Evolutionary conservation across 169 alveolate species (phyloP).

Genomic region (Plasmodium blacklocki): DNA sequence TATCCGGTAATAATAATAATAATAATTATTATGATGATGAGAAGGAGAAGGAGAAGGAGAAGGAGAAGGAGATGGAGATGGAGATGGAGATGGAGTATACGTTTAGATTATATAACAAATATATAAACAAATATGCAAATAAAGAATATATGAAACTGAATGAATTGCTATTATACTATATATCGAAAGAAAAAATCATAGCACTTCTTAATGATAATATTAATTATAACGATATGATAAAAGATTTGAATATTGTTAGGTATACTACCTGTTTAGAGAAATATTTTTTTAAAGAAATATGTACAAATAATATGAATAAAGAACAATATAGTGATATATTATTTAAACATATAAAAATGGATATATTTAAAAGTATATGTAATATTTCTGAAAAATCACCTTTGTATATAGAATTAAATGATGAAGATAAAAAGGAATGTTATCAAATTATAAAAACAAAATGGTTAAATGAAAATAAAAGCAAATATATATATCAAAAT

Average conservation of each 20-base stretch:
- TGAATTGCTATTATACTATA: constrained; percentile 29
- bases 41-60: background rate
- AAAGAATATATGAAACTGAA: constrained; percentile 35
- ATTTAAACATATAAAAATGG: background rate
- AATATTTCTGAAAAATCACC: background rate
- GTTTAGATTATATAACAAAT: constrained; percentile 8
- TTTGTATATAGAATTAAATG: background rate
- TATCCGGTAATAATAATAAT: background rate
- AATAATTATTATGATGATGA: no score
- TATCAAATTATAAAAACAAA: background rate
- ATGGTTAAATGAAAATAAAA: background rate
- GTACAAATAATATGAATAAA: background rate
- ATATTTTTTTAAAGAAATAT: constrained; percentile 5
- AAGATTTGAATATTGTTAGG: constrained; percentile 23
- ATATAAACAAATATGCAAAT: constrained; percentile 15
- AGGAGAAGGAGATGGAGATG: background rate
- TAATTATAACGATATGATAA: background rate
- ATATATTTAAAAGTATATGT: constrained; percentile 8
- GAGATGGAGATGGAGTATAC: background rate
- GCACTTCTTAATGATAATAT: background rate
- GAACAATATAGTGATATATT: background rate
- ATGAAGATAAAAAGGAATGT: background rate
- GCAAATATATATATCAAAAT: background rate
- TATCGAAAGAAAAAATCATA: constrained; percentile 21
- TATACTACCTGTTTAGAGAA: constrained; percentile 24